Evolutionary conservation across 2,329 filamentous ascomycete species (phyloP), one percentile per base, ranked within the genome.

Genomic region (Ophiostoma quercus): DNA sequence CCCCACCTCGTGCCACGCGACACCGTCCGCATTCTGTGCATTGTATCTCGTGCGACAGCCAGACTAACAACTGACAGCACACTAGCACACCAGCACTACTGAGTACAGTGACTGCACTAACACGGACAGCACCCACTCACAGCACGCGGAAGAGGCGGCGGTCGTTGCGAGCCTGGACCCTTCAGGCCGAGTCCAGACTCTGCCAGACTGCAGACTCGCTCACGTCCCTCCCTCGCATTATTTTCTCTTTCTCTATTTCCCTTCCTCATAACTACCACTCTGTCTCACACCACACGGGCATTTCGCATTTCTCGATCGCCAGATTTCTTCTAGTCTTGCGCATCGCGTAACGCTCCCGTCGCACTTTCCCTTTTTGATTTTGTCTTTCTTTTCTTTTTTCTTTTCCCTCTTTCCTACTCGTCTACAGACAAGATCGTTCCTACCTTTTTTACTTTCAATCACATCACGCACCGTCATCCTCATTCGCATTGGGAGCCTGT

Each of bases 181-280:
- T 57, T 57, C 51, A 57, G 51, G 51, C 51, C 51, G 51, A 57
- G 51, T 57, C 51, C 51, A 57, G 51, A 57, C 51, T 57, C 51
- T 22, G 25, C 25, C 25, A 29, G 25, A 29, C 25, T 22, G 19
- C 6, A 5, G 41, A 43, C 41, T 54, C 47, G 47, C 47, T 57
- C 22, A 11, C 3, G 34, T 5, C 34, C 34, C 34, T 34, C 34
- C 34, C 34, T 34, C 34, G 34, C 34, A 34, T n/a, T n/a, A n/a
- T n/a, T 29, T 29, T 29, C 25, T 29, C 25, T 29, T 29, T 29
- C 34, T 34, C 34, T 34, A 34, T 34, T 34, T 34, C 34, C 5
- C 5, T 34, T 34, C 34, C 34, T 34, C 34, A 34, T 43, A 29
- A 29, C 41, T 14, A 16, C 41, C 39, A 43, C 41, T 43, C 41